Evolutionary conservation across 1,139 yeast species (phyloP), one percentile per base, ranked within the genome.

Genomic region (Yamadazyma conglobata): DNA sequence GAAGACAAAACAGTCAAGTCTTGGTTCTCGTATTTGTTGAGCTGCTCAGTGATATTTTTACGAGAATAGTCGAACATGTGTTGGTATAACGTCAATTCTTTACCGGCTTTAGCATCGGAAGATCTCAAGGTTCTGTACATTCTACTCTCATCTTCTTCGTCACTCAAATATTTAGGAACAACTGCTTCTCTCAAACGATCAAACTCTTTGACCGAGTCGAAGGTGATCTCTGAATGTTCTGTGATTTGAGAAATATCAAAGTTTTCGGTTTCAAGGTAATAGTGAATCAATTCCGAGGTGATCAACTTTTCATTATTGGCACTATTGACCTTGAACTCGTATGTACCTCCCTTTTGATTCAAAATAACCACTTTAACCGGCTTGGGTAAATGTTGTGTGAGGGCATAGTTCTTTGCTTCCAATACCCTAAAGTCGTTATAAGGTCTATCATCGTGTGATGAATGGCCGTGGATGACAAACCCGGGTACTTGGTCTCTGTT

Each of bases 291-390:
- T 9, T 48, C 46, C 9, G 54, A 49, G 22, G 49, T 42, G 7
- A 53, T 44, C 13, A 59, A 28, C 24, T 58, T 35, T 32, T 47
- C 45, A 25, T 50, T 48, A 7, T 32, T 22, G 10, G 34, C 32
- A 17, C 34, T 40, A 30, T 51, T 53, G 8, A 58, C 65, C 22
- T 51, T 49, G 34, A 61, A 61, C 36, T 60, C 65, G 34, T 39
- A 58, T 3, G 61, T 58, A 5, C 61, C 62, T 4, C 52, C 52
- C 3, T 49, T 40, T 5, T 40, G 34, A 27, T 47, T 53, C 27
- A 61, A 45, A 1, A 61, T 46, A 4, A 61, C 46, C 19, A 60
- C 65, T 38, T 50, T 45, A 24, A 45, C 43, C 1, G 68, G 68
- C 22, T 51, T 53, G 4, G 59, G 56, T 15, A 60, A 40, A 22